Evolutionary conservation across 2,329 filamentous ascomycete species (phyloP).

Genomic region (Colletotrichum sp.): DNA sequence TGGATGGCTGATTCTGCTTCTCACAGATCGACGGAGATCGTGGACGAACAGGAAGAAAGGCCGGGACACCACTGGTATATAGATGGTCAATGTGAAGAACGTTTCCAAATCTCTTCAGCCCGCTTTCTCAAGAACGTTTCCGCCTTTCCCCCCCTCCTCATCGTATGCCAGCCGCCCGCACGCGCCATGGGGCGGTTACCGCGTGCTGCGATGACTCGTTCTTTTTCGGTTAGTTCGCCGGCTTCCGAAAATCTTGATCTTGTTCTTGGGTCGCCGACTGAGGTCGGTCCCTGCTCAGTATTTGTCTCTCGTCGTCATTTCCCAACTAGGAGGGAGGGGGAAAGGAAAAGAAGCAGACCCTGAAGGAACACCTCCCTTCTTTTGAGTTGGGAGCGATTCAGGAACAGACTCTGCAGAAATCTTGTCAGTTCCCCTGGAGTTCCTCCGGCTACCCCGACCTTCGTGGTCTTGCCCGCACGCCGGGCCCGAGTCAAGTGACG

Average conservation of each 20-base stretch:
- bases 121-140: background rate
- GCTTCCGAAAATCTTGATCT: constrained; percentile 5
- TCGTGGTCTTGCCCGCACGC: background rate
- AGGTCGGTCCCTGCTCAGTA: background rate
- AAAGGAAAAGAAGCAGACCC: background rate
- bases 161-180: background rate
- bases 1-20: constrained; percentile 1
- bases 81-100: constrained; percentile 19
- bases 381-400: background rate
- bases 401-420: background rate
- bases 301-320: background rate
- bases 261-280: background rate
- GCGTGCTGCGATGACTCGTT: background rate
- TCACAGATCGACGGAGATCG: background rate
- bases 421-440: background rate
- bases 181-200: background rate
- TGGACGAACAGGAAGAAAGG: background rate
- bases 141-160: background rate
- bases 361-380: background rate
- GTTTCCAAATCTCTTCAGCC: background rate
- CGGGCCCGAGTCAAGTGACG: constrained; percentile 1
- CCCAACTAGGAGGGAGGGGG: background rate
- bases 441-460: background rate
- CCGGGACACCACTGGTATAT: constrained; percentile 13
- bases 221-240: background rate